Conservation (phyloP, 2,329 filamentous ascomycete species). For the Diaporthe longicolla region DNA sequence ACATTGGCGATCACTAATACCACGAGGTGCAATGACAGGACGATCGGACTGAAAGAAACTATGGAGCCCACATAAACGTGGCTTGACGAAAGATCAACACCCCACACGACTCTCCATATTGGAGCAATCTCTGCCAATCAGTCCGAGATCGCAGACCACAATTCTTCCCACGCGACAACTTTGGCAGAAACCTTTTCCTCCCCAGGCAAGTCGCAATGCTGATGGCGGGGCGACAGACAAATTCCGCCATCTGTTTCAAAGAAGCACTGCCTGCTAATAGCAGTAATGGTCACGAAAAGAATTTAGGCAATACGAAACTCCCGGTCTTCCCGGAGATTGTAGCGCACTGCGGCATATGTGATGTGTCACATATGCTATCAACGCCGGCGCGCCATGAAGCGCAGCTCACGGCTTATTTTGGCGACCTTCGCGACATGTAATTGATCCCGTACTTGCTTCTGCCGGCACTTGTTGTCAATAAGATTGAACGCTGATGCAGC, state of each 20-base stretch:
- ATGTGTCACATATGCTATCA: slow-evolving; percentile 4
- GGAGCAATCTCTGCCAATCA: not conserved
- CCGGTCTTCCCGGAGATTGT: slow-evolving; percentile 24
- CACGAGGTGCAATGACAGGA: not conserved
- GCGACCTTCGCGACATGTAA: not conserved
- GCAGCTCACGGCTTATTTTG: not conserved
- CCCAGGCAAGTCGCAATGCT: not conserved
- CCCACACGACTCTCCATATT: not conserved
- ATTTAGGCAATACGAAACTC: not conserved
- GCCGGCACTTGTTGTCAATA: slow-evolving; percentile 12
- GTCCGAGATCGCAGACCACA: slow-evolving; percentile 4
- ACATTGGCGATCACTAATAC: not conserved
- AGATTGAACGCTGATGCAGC: not conserved
- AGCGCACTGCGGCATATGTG: not conserved
- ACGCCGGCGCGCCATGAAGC: not conserved
- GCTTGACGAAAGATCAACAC: not conserved
- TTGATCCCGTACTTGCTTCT: slow-evolving; percentile 1
- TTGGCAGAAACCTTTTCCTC: not conserved
- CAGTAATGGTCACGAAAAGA: not conserved
- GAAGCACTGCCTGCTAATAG: not conserved
- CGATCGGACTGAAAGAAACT: not conserved
- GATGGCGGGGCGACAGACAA: not conserved
- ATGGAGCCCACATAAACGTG: slow-evolving; percentile 5
- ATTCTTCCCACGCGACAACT: too few relatives aligned
- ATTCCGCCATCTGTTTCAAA: not conserved